Percentiles rank a stretch among this genome's conserved stretches.
Evolutionary conservation across 192 early-diverging fungal genomes (phyloP).

Genomic region (Gigaspora rosea): DNA sequence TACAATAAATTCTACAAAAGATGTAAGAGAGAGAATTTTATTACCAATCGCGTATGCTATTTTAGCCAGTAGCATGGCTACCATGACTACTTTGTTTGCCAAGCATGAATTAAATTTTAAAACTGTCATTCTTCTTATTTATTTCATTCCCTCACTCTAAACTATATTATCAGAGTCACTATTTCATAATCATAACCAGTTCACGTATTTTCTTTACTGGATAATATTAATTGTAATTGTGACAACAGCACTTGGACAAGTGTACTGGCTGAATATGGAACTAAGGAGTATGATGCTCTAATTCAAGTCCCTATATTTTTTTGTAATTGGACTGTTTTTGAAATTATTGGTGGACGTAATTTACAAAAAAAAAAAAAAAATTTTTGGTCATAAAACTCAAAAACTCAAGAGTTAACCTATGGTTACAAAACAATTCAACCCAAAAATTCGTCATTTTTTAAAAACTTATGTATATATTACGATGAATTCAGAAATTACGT

Average conservation of each 20-base stretch:
- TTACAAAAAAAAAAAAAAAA: too few relatives aligned
- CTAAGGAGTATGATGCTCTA: slow-evolving; percentile 78
- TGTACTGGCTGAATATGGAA: slow-evolving; percentile 87
- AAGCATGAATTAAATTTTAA: slow-evolving; percentile 29
- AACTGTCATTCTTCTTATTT: background rate
- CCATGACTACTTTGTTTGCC: slow-evolving; percentile 77
- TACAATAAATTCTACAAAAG: too few relatives aligned
- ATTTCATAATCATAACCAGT: slow-evolving; percentile 75
- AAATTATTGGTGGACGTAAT: slow-evolving; percentile 68
- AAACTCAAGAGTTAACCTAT: too few relatives aligned
- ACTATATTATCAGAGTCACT: slow-evolving; percentile 67
- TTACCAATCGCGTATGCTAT: slow-evolving; percentile 75
- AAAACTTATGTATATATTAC: slow-evolving; percentile 63
- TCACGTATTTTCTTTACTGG: slow-evolving; percentile 63
- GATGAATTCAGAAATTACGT: slow-evolving; percentile 71
- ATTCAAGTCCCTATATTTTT: slow-evolving; percentile 83
- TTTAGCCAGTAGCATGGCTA: slow-evolving; percentile 76
- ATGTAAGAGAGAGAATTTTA: slow-evolving; percentile 40
- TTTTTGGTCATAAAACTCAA: too few relatives aligned
- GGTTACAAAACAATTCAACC: too few relatives aligned
- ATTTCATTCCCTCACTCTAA: slow-evolving; percentile 36
- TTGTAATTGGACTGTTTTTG: slow-evolving; percentile 79
- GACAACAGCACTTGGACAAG: slow-evolving; percentile 74
- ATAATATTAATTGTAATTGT: slow-evolving; percentile 69
- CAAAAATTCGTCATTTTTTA: too few relatives aligned